These are phyloP conservation scores for Lipomyces lipofer DNA, from an alignment of 805 yeast species.

Conservation along the genomic window DNA sequence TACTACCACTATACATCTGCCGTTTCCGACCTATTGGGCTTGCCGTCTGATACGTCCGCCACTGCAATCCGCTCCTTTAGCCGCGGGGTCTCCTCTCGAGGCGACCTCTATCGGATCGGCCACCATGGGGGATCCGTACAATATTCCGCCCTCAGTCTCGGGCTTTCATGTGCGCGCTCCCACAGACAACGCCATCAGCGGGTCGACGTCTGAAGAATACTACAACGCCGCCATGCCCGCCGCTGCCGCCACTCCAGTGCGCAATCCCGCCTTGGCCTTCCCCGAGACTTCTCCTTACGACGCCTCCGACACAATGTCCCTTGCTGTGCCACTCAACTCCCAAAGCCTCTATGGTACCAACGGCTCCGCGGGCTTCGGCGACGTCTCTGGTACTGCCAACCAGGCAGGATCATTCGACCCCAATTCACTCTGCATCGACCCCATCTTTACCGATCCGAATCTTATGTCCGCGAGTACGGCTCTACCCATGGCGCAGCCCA, in stretches of 20 bases:
- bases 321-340: neutral
- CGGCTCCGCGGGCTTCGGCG: neutral
- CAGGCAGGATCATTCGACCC: neutral
- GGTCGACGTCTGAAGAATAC: neutral
- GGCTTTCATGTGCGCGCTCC: neutral
- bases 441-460: constrained; percentile 2
- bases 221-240: neutral
- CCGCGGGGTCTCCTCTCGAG: neutral
- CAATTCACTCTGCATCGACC: constrained; percentile 1
- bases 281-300: neutral
- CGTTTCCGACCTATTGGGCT: neutral
- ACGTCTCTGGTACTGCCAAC: neutral
- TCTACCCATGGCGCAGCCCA: neutral
- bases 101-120: neutral
- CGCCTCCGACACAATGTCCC: neutral
- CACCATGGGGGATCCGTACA: constrained; percentile 1
- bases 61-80: neutral
- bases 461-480: neutral
- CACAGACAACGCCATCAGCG: neutral
- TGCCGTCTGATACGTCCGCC: neutral
- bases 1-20: neutral
- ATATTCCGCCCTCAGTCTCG: neutral
- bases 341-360: neutral
- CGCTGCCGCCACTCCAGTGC: neutral
- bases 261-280: neutral